These are phyloP conservation scores for Colletotrichum shisoi DNA, from an alignment of 2,329 filamentous ascomycete genomes.

Conservation along the genomic window DNA sequence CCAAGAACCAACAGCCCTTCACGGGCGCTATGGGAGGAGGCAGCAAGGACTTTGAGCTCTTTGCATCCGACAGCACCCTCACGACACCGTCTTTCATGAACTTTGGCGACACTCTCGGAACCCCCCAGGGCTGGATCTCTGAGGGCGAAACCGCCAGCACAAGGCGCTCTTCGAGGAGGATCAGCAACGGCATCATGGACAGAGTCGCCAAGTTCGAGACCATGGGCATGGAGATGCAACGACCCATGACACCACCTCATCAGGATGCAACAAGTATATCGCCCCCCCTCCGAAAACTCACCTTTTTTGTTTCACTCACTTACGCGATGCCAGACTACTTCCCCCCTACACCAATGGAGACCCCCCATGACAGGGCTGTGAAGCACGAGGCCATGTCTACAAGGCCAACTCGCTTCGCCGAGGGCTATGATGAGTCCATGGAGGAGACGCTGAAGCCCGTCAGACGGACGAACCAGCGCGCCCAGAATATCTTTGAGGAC, in stretches of 20 bases:
- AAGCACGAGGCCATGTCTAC: conserved; percentile 50
- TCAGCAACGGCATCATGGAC: conserved; percentile 69
- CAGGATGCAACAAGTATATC: conserved; percentile 67
- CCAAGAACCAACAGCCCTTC: conserved; percentile 57
- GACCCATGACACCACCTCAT: conserved; percentile 69
- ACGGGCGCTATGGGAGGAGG: conserved; percentile 52
- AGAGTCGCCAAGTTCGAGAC: conserved; percentile 67
- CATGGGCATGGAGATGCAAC: conserved; percentile 56
- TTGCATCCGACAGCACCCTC: conserved; percentile 55
- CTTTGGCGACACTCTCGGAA: conserved; percentile 58
- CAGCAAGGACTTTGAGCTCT: conserved; percentile 61
- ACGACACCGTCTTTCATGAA: conserved; percentile 61
- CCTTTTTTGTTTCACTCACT: conserved; percentile 15
- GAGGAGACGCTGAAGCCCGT: conserved; percentile 70
- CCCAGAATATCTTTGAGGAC: conserved; percentile 65
- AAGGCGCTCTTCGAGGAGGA: conserved; percentile 56
- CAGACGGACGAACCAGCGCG: conserved; percentile 54
- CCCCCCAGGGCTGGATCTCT: conserved; percentile 58
- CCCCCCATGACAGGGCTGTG: conserved; percentile 60
- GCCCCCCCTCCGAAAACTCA: background rate
- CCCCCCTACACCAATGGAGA: conserved; percentile 73
- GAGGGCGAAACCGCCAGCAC: conserved; percentile 57
- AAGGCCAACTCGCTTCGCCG: conserved; percentile 61
- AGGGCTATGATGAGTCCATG: conserved; percentile 71
- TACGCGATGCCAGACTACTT: conserved; percentile 60